Conservation (phyloP, 2,329 filamentous ascomycete species). For the Rugonectria rugulosa region DNA sequence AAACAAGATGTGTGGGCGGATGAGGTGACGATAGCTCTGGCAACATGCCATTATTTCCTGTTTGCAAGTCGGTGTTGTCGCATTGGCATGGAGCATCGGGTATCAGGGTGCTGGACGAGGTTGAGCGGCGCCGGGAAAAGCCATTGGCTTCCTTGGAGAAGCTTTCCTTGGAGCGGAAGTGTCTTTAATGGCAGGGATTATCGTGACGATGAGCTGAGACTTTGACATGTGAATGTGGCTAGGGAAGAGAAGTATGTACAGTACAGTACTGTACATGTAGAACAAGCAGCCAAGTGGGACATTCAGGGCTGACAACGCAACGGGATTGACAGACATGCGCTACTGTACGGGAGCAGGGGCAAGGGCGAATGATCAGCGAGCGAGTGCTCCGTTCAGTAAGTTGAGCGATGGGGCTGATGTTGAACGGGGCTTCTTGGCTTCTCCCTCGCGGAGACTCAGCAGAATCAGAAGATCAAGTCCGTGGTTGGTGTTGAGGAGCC, state of each 20-base stretch:
- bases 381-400: no score
- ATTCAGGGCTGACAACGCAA: slow-evolving; percentile 27
- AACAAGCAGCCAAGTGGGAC: slow-evolving; percentile 6
- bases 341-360: no score
- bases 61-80: slow-evolving; percentile 18
- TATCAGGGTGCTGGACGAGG: background rate
- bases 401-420: no score
- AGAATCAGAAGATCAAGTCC: background rate
- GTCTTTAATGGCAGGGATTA: slow-evolving; percentile 17
- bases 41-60: slow-evolving; percentile 26
- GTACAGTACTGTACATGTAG: no score
- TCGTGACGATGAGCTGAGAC: slow-evolving; percentile 17
- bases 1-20: slow-evolving; percentile 15
- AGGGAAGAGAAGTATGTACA: slow-evolving; percentile 24
- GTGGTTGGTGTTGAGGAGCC: background rate
- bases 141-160: slow-evolving; percentile 15
- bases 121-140: slow-evolving; percentile 13
- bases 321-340: no score
- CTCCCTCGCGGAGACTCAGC: background rate
- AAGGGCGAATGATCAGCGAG: no score
- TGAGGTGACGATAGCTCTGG: slow-evolving; percentile 26
- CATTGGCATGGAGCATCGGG: slow-evolving; percentile 18
- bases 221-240: slow-evolving; percentile 46
- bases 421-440: background rate
- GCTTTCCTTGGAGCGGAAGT: slow-evolving; percentile 19